phyloP scores from a whole-genome alignment of 2,329 filamentous ascomycete genomes.

The Septoria linicola region DNA sequence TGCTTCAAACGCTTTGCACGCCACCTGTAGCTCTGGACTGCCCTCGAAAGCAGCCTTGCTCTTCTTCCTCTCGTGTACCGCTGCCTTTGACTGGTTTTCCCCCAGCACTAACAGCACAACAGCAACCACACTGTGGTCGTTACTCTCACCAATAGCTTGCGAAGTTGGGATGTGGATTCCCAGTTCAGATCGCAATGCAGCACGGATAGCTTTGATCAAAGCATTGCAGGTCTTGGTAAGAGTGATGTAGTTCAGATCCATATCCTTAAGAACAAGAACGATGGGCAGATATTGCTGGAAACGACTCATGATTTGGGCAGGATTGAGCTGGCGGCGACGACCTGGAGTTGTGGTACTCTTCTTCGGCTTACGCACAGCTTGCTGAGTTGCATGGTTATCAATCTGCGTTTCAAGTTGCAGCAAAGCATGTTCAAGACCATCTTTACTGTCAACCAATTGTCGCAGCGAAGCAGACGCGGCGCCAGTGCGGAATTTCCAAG shows the following conservation, averaged over 20 bases:
- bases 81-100: no score
- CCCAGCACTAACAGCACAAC: no score
- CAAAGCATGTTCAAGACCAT: background rate
- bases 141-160: no score
- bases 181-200: no score
- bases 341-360: background rate
- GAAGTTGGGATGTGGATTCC: no score
- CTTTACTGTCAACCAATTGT: slow-evolving; percentile 1
- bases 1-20: no score
- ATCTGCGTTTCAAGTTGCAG: slow-evolving; percentile 7
- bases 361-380: background rate
- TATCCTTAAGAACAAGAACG: slow-evolving; percentile 4
- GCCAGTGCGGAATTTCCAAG: slow-evolving; percentile 2
- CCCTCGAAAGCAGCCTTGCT: no score
- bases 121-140: no score
- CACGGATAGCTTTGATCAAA: no score
- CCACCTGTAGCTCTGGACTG: no score
- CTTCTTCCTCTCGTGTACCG: no score
- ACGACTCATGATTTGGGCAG: background rate
- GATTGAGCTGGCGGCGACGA: background rate
- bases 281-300: slow-evolving; percentile 1
- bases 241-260: slow-evolving; percentile 8
- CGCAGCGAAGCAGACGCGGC: slow-evolving; percentile 1
- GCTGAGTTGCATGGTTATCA: background rate
- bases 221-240: slow-evolving; percentile 10